phyloP scores from a whole-genome alignment of 1,139 yeast genomes.

The Neolecta irregularis region DNA sequence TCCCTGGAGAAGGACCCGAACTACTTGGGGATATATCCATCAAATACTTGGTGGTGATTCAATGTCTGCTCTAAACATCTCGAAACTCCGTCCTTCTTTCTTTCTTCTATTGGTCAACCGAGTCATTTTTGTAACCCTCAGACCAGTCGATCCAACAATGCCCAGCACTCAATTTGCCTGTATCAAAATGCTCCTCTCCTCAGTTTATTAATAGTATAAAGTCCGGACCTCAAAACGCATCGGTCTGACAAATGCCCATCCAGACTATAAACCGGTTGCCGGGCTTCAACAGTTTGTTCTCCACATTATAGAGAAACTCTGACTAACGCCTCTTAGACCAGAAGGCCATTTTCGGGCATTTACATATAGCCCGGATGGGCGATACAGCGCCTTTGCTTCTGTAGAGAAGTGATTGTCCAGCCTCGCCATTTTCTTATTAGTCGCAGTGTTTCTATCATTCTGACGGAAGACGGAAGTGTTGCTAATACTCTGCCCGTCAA shows the following conservation, averaged over 20 bases:
- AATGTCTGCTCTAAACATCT: no score
- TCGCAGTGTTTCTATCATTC: conserved; percentile 37
- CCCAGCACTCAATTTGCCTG: conserved; percentile 10
- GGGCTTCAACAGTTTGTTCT: conserved; percentile 19
- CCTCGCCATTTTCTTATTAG: background rate
- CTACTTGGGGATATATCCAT: no score
- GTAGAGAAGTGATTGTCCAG: conserved; percentile 17
- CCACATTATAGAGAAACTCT: background rate
- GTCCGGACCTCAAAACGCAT: conserved; percentile 51
- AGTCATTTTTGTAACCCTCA: no score
- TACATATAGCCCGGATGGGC: conserved; percentile 34
- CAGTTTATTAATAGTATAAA: conserved; percentile 14
- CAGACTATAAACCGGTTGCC: conserved; percentile 23
- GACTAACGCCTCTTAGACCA: conserved; percentile 15
- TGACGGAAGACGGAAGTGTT: conserved; percentile 37
- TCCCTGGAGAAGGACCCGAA: no score
- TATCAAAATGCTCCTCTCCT: background rate
- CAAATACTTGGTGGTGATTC: no score
- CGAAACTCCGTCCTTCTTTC: no score
- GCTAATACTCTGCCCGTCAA: conserved; percentile 34
- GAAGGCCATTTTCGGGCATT: conserved; percentile 20
- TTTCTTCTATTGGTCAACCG: no score
- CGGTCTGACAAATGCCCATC: conserved; percentile 43
- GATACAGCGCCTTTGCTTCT: conserved; percentile 34
- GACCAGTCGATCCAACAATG: conserved; percentile 1